Conservation (phyloP, 257 asterid species). For the Primulina eburnea region DNA sequence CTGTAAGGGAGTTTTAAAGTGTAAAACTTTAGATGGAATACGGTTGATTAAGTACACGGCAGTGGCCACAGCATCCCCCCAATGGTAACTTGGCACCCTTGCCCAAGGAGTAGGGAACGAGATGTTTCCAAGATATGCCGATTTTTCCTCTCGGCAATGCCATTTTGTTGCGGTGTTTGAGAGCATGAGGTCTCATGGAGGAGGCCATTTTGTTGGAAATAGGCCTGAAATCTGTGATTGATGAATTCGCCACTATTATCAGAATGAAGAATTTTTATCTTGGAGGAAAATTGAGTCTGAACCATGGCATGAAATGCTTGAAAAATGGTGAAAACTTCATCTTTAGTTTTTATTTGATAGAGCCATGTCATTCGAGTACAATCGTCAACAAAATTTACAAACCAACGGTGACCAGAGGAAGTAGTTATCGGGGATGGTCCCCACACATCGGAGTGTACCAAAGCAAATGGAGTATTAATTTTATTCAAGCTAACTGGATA, state of each 20-base stretch:
- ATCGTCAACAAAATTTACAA: not conserved
- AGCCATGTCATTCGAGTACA: conserved; percentile 25
- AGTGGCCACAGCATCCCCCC: conserved; percentile 4
- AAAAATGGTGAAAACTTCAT: conserved; percentile 29
- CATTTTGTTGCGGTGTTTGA: no score
- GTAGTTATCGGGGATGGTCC: no score
- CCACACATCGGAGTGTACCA: no score
- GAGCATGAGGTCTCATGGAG: no score
- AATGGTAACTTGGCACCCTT: not conserved
- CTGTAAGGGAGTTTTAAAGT: conserved; percentile 1
- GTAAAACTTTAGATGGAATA: not conserved
- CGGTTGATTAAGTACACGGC: not conserved
- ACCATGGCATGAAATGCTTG: not conserved
- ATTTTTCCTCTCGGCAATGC: not conserved
- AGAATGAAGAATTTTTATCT: conserved; percentile 20
- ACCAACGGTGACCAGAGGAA: no score
- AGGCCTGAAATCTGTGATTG: no score
- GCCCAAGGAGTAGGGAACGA: not conserved
- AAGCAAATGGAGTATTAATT: no score
- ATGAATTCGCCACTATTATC: not conserved
- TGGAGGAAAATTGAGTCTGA: conserved; percentile 29
- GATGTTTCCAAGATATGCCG: conserved; percentile 1
- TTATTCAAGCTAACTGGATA: no score
- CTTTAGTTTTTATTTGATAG: not conserved
- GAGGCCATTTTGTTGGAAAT: no score